Conservation (phyloP, 2,329 filamentous ascomycete genomes). For the Tolypocladium guangdongense region DNA sequence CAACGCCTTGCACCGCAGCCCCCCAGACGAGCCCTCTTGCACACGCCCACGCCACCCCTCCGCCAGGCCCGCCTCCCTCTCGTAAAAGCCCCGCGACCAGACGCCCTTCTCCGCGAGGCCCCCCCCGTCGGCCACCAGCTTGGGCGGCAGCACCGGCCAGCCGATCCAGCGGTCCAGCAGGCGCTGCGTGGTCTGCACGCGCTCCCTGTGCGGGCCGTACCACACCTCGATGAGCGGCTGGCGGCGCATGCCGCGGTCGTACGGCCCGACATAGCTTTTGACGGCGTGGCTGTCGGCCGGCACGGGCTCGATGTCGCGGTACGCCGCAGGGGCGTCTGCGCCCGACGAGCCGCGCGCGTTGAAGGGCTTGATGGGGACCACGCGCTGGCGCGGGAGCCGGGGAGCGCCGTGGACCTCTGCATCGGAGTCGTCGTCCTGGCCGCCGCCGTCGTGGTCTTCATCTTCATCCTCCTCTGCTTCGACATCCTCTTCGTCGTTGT, state of each 20-base stretch:
- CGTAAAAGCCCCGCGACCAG: constrained; percentile 26
- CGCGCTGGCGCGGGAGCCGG: not conserved
- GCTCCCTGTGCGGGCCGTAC: constrained; percentile 28
- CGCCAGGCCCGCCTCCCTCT: constrained; percentile 21
- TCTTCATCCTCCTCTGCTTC: not conserved
- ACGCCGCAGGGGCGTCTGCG: not conserved
- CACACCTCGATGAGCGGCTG: constrained; percentile 25
- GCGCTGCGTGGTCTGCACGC: constrained; percentile 23
- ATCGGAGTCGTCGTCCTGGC: constrained; percentile 8
- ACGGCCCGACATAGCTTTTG: constrained; percentile 24
- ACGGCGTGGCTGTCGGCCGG: constrained; percentile 19
- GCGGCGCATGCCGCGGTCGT: constrained; percentile 21
- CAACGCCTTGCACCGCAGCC: constrained; percentile 7
- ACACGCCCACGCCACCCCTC: constrained; percentile 17
- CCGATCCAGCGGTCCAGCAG: constrained; percentile 30
- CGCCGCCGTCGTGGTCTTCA: constrained; percentile 6
- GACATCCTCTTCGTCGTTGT: constrained; percentile 20
- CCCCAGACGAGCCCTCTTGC: constrained; percentile 6
- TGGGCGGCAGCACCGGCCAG: constrained; percentile 29
- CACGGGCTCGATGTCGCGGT: constrained; percentile 20
- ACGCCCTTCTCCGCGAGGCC: constrained; percentile 22
- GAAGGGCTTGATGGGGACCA: not conserved
- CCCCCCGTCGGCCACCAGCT: constrained; percentile 14
- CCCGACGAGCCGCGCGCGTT: not conserved
- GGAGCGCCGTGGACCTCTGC: not conserved